phyloP scores from a whole-genome alignment of 441 rosid species.

The Populus hybrid region DNA sequence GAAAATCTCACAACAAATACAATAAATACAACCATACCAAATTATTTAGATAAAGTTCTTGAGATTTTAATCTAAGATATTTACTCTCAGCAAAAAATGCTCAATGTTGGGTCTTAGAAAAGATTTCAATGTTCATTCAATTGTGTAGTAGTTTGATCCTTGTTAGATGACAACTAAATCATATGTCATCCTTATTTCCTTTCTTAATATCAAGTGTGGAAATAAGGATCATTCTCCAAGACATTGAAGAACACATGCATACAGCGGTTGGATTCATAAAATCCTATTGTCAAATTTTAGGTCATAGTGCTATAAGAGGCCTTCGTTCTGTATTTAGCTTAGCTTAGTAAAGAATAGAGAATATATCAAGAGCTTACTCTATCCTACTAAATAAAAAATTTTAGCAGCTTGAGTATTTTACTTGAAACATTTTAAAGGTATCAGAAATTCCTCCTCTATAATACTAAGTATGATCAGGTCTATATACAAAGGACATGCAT shows the following conservation, averaged over 20 bases:
- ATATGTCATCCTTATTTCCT: not conserved
- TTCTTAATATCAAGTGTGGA: not conserved
- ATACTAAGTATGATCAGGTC: not conserved
- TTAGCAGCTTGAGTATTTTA: not conserved
- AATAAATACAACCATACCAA: not conserved
- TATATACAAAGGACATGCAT: not conserved
- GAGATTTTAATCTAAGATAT: not conserved
- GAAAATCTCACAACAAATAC: slow-evolving; percentile 4
- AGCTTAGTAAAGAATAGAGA: not conserved
- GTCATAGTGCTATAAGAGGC: not conserved
- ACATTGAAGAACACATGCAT: not conserved
- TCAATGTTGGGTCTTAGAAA: not conserved
- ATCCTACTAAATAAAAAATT: no score
- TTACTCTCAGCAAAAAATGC: not conserved
- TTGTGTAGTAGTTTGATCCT: not conserved
- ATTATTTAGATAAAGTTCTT: not conserved
- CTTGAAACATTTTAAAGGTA: not conserved
- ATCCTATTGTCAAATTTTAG: not conserved
- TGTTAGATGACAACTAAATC: not conserved
- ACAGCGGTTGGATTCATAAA: not conserved
- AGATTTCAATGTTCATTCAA: not conserved
- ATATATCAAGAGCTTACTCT: not conserved
- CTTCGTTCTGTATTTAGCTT: not conserved
- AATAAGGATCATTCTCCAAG: not conserved
- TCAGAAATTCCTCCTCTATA: not conserved